Conservation (phyloP, 306 rosid genomes). For the Dicorynia guianensis region DNA sequence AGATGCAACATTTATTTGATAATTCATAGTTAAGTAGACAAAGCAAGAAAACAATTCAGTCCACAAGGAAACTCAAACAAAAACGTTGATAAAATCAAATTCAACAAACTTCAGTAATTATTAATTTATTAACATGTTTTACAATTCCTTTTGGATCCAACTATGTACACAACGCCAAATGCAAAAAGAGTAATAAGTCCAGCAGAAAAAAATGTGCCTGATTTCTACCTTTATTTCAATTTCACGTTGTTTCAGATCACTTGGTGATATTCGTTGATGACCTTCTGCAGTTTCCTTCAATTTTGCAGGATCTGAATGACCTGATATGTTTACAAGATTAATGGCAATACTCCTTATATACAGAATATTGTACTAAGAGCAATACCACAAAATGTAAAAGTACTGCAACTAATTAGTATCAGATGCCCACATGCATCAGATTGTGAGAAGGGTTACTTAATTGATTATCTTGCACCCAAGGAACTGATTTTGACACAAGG, state of each 20-base stretch:
- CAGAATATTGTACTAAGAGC: neutral
- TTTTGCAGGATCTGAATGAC: slow-evolving; percentile 82
- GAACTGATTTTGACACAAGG: too few relatives aligned
- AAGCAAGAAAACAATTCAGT: neutral
- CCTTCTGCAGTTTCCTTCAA: slow-evolving; percentile 69
- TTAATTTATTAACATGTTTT: too few relatives aligned
- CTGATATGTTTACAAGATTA: slow-evolving; percentile 40
- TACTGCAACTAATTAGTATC: too few relatives aligned
- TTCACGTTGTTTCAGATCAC: slow-evolving; percentile 65
- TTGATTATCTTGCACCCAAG: too few relatives aligned
- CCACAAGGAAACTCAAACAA: neutral
- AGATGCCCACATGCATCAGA: too few relatives aligned
- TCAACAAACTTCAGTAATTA: too few relatives aligned
- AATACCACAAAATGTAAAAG: neutral
- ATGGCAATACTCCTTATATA: neutral
- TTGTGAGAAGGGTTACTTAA: too few relatives aligned
- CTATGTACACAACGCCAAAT: neutral
- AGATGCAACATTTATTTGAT: neutral
- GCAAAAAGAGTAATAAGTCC: neutral
- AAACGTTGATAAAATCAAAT: neutral
- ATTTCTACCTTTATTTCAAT: slow-evolving; percentile 68
- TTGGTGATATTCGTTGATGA: slow-evolving; percentile 53
- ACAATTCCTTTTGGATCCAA: neutral
- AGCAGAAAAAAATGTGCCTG: neutral
- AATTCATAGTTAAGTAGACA: neutral